These are phyloP conservation scores for Flaveria brownii DNA, from an alignment of 129 eudicot species.

Conservation along the genomic window DNA sequence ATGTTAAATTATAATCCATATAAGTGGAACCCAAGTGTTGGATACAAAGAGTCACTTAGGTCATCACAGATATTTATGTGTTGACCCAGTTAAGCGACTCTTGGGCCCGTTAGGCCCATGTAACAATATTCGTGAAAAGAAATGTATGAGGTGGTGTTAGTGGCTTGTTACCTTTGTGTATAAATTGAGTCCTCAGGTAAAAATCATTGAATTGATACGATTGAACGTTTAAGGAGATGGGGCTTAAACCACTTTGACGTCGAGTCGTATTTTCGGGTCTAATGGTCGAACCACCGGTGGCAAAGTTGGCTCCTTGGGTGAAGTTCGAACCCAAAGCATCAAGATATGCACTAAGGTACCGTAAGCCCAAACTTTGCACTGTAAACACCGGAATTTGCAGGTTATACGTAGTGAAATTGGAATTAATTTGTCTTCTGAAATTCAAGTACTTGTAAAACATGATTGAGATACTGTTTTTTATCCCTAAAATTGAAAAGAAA, in stretches of 20 bases:
- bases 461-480: too few species aligned
- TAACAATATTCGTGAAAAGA: background rate
- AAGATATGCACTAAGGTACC: conserved; percentile 68
- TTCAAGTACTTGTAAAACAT: background rate
- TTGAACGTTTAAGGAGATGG: conserved; percentile 63
- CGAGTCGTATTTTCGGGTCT: conserved; percentile 72
- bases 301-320: conserved; percentile 86
- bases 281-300: conserved; percentile 82
- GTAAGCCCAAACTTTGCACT: conserved; percentile 63
- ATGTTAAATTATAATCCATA: background rate
- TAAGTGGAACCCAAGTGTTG: background rate
- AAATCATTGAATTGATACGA: conserved; percentile 59
- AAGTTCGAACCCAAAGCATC: conserved; percentile 83
- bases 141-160: background rate
- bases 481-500: too few species aligned
- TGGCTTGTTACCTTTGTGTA: conserved; percentile 22
- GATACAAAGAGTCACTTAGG: background rate
- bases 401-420: background rate
- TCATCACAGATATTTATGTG: background rate
- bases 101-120: too few species aligned
- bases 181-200: conserved; percentile 50
- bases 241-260: conserved; percentile 60
- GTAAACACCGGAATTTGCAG: background rate
- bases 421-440: background rate
- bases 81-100: background rate